These are phyloP conservation scores for Talaromyces stipitatus DNA, from an alignment of 495 filamentous ascomycete genomes.

Conservation along the genomic window DNA sequence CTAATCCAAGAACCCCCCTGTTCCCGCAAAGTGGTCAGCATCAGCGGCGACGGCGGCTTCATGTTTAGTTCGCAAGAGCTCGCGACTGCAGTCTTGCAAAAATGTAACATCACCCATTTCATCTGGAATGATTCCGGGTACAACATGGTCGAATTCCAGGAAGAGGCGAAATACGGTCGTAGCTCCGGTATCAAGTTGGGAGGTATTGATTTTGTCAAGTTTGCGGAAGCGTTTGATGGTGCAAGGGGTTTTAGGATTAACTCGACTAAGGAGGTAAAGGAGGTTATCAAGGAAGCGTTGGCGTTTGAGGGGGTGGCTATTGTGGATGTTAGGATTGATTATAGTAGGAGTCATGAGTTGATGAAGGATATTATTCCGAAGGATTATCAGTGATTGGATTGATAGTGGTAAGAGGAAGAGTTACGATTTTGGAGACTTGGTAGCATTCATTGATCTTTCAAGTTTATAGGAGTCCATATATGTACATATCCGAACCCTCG, in stretches of 20 bases:
- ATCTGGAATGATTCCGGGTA: slow-evolving; percentile 6
- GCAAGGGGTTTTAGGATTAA: slow-evolving; percentile 2
- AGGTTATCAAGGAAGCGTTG: slow-evolving; percentile 4
- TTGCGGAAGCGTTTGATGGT: slow-evolving; percentile 1
- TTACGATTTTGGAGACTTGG: background rate
- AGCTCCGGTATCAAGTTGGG: slow-evolving; percentile 4
- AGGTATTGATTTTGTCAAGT: slow-evolving; percentile 7
- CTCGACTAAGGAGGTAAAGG: background rate
- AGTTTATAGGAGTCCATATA: no score
- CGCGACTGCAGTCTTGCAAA: slow-evolving; percentile 2
- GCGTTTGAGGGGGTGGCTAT: slow-evolving; percentile 1
- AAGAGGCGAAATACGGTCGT: slow-evolving; percentile 5
- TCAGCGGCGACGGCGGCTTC: slow-evolving; percentile 7
- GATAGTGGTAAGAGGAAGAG: background rate
- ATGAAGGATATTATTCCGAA: slow-evolving; percentile 7
- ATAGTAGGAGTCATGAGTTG: slow-evolving; percentile 4
- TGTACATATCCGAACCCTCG: no score
- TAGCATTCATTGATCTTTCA: no score
- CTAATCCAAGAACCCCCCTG: slow-evolving; percentile 2
- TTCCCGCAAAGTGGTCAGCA: slow-evolving; percentile 1
- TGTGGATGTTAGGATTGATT: slow-evolving; percentile 6
- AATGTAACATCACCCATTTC: slow-evolving; percentile 7
- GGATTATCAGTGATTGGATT: background rate
- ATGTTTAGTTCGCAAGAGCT: slow-evolving; percentile 7
- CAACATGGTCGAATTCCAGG: slow-evolving; percentile 8